Evolutionary conservation across 2,329 filamentous ascomycete species (phyloP).

Genomic region (Diplodia intermedia): DNA sequence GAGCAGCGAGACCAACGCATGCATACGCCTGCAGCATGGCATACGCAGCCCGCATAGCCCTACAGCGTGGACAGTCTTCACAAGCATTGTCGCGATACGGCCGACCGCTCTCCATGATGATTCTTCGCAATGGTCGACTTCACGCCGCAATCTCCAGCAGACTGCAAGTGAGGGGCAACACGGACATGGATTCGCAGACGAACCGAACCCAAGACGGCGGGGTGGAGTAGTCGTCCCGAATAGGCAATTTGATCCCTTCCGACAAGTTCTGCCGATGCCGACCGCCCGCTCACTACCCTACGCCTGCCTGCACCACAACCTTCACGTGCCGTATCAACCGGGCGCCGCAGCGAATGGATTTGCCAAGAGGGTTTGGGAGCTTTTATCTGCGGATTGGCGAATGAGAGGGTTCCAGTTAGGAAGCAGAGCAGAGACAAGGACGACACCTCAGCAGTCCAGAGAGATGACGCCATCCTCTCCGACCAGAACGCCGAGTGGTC

Average conservation of each 20-base stretch:
- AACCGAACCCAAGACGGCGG: background rate
- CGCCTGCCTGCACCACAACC: background rate
- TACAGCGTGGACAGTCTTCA: background rate
- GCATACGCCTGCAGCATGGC: background rate
- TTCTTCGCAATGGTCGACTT: background rate
- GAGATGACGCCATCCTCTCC: no score
- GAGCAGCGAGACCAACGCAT: background rate
- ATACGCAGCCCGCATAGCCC: background rate
- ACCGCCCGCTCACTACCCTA: background rate
- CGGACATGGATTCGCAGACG: background rate
- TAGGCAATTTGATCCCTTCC: slow-evolving; percentile 25
- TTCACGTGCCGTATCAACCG: background rate
- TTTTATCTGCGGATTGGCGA: background rate
- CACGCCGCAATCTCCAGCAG: background rate
- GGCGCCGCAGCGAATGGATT: background rate
- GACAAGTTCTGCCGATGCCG: background rate
- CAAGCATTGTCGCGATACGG: background rate
- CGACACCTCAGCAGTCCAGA: no score
- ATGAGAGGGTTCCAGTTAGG: background rate
- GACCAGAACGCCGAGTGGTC: no score
- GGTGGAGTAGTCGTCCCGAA: slow-evolving; percentile 15
- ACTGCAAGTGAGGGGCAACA: background rate
- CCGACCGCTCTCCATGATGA: background rate
- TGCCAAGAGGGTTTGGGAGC: background rate
- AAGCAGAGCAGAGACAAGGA: no score